Evolutionary conservation across 805 yeast genomes (phyloP).

Genomic region (Henningerozyma blattae): DNA sequence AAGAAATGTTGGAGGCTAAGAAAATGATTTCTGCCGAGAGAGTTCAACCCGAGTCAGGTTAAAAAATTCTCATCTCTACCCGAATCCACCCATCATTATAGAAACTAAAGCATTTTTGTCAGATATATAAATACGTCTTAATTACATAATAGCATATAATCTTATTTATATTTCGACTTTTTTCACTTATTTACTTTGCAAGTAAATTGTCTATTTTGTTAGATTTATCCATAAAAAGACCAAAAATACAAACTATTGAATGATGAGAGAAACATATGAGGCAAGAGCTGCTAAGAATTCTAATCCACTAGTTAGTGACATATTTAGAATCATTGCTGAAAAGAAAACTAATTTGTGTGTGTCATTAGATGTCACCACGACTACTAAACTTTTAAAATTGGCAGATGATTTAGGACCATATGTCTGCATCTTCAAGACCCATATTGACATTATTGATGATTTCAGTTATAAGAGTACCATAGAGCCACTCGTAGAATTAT

Average conservation of each 20-base stretch:
- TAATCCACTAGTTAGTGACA: constrained; percentile 68
- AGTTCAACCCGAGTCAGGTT: no score
- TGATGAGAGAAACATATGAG: constrained; percentile 36
- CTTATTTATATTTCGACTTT: no score
- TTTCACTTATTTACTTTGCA: no score
- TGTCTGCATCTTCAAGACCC: constrained; percentile 87
- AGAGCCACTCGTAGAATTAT: constrained; percentile 55
- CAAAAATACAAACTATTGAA: constrained; percentile 3
- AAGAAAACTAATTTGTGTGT: constrained; percentile 90
- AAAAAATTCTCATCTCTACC: no score
- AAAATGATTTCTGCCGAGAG: no score
- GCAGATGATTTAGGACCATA: constrained; percentile 43
- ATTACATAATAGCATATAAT: no score
- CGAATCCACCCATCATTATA: no score
- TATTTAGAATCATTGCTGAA: constrained; percentile 59
- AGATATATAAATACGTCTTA: no score
- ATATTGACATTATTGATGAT: constrained; percentile 85
- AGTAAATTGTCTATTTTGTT: no score
- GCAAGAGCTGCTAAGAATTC: constrained; percentile 60
- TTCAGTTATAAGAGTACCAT: constrained; percentile 74
- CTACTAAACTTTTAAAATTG: constrained; percentile 2
- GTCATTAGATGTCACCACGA: constrained; percentile 69
- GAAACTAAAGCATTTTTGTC: no score
- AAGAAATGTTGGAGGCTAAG: no score
- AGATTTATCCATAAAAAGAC: no score